Conservation (phyloP, 2,329 filamentous ascomycete genomes). For the Paradendryphiella salina region DNA sequence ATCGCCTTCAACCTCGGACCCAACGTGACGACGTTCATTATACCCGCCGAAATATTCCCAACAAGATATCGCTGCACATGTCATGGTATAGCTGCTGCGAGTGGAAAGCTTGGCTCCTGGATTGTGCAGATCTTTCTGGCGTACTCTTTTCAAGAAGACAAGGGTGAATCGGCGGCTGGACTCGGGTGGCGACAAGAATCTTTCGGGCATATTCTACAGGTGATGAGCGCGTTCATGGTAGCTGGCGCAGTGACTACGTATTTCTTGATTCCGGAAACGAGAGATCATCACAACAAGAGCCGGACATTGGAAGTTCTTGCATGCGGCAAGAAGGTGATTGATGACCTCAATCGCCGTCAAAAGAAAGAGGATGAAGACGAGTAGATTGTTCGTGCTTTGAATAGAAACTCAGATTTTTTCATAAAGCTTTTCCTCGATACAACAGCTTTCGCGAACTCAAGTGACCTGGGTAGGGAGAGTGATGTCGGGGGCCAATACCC, state of each 20-base stretch:
- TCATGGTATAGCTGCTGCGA: slow-evolving; percentile 58
- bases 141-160: slow-evolving; percentile 32
- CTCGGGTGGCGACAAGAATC: too few species aligned
- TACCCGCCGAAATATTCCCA: slow-evolving; percentile 61
- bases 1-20: slow-evolving; percentile 45
- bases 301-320: slow-evolving; percentile 39
- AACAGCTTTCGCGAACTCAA: background rate
- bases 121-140: slow-evolving; percentile 49
- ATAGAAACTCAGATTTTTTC: too few species aligned
- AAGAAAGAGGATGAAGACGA: slow-evolving; percentile 30
- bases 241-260: slow-evolving; percentile 39
- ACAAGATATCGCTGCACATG: slow-evolving; percentile 59
- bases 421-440: too few species aligned
- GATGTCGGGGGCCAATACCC: too few species aligned
- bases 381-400: background rate
- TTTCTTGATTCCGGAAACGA: slow-evolving; percentile 40
- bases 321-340: slow-evolving; percentile 38
- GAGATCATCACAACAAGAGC: slow-evolving; percentile 40
- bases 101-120: slow-evolving; percentile 58
- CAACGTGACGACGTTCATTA: slow-evolving; percentile 47
- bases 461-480: background rate
- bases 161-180: background rate
- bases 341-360: slow-evolving; percentile 36
- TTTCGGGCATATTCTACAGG: slow-evolving; percentile 39
- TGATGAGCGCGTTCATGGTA: slow-evolving; percentile 44